These are phyloP conservation scores for Curvularia spicifera DNA, from an alignment of 2,329 filamentous ascomycete species.

Conservation along the genomic window DNA sequence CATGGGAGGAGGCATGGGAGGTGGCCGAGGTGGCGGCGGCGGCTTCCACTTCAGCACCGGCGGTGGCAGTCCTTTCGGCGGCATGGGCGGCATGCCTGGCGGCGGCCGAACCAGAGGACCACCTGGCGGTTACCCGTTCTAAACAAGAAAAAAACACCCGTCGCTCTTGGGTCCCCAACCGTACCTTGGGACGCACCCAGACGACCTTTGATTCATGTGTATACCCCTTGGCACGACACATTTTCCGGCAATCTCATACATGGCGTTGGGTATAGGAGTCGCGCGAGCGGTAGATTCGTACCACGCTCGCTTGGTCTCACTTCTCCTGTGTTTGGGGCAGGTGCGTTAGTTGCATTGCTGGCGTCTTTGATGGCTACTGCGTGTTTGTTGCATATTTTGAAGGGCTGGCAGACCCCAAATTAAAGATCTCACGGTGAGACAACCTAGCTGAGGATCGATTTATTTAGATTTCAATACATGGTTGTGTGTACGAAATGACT, in stretches of 20 bases:
- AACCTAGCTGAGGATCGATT: slow-evolving; percentile 1
- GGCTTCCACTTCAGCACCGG: slow-evolving; percentile 51
- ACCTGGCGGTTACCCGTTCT: slow-evolving; percentile 43
- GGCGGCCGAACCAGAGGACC: slow-evolving; percentile 43
- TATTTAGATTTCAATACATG: not conserved
- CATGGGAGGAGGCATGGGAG: slow-evolving; percentile 58
- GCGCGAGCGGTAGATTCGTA: slow-evolving; percentile 7
- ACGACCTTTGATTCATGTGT: slow-evolving; percentile 11
- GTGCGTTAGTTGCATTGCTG: slow-evolving; percentile 9
- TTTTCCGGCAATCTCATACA: slow-evolving; percentile 7
- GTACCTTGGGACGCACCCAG: not conserved
- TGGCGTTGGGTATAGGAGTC: slow-evolving; percentile 9
- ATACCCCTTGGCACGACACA: slow-evolving; percentile 11
- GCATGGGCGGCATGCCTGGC: slow-evolving; percentile 46
- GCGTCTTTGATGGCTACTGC: slow-evolving; percentile 3
- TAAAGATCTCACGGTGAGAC: not conserved
- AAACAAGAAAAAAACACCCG: slow-evolving; percentile 9
- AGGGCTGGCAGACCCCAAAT: not conserved
- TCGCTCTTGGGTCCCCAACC: not conserved
- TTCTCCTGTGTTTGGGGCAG: slow-evolving; percentile 1
- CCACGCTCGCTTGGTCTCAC: not conserved
- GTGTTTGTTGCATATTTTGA: slow-evolving; percentile 1
- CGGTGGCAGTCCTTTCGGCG: slow-evolving; percentile 47
- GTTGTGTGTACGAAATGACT: not conserved
- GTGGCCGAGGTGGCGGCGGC: slow-evolving; percentile 56